These are phyloP conservation scores for Smittium culicis DNA, from an alignment of 371 early-diverging fungal genomes.

Conservation along the genomic window DNA sequence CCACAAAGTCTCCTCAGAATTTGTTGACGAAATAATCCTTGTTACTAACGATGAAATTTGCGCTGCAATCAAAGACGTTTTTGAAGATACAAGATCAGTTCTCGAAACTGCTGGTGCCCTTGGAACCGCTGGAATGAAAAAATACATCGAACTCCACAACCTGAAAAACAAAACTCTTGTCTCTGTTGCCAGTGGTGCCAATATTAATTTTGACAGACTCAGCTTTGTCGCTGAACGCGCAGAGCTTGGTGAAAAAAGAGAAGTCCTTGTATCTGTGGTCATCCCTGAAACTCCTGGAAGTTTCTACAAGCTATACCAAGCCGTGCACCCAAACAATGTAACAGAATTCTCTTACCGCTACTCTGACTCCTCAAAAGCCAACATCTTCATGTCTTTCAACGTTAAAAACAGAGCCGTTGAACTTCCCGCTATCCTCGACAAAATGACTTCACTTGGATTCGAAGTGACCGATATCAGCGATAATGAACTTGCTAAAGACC, in stretches of 20 bases:
- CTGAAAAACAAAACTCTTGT: slow-evolving; percentile 43
- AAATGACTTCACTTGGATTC: slow-evolving; percentile 46
- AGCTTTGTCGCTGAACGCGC: slow-evolving; percentile 92
- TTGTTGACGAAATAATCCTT: slow-evolving; percentile 70
- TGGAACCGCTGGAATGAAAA: slow-evolving; percentile 74
- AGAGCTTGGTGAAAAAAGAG: slow-evolving; percentile 72
- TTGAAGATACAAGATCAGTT: slow-evolving; percentile 87
- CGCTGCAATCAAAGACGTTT: slow-evolving; percentile 94
- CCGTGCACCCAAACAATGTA: slow-evolving; percentile 63
- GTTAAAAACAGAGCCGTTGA: slow-evolving; percentile 52
- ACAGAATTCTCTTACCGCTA: slow-evolving; percentile 91
- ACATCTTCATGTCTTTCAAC: slow-evolving; percentile 76
- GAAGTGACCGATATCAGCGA: slow-evolving; percentile 62
- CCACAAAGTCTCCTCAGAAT: slow-evolving; percentile 50
- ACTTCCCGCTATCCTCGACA: slow-evolving; percentile 43
- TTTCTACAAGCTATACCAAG: slow-evolving; percentile 58
- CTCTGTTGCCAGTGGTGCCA: slow-evolving; percentile 80
- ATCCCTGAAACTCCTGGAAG: slow-evolving; percentile 84
- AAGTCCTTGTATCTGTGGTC: slow-evolving; percentile 77
- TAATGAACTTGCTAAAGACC: slow-evolving; percentile 89
- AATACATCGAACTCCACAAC: slow-evolving; percentile 41
- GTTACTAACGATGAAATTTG: slow-evolving; percentile 93
- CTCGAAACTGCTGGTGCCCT: slow-evolving; percentile 93
- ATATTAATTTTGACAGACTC: slow-evolving; percentile 93
- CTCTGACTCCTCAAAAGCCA: slow-evolving; percentile 54